phyloP scores from a whole-genome alignment of 2,329 filamentous ascomycete genomes.

The Curvularia sp. region DNA sequence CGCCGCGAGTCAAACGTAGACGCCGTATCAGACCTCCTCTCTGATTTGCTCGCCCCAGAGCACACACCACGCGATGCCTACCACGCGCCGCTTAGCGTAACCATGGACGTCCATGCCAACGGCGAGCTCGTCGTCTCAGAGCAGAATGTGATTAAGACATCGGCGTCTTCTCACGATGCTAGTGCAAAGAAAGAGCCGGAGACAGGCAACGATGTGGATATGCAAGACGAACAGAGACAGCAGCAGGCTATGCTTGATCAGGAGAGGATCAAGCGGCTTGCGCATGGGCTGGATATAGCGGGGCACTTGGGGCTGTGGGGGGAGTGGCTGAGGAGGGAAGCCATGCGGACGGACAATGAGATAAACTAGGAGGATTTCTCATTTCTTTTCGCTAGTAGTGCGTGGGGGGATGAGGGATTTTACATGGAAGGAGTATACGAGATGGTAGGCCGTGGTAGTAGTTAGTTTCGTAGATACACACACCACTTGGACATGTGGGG shows the following conservation, averaged over 20 bases:
- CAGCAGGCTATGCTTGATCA: slow-evolving; percentile 29
- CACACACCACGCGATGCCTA: neutral
- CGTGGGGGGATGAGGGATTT: neutral
- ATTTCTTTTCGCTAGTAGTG: neutral
- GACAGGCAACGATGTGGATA: neutral
- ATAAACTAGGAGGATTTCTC: neutral
- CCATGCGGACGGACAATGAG: slow-evolving; percentile 2
- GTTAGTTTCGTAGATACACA: neutral
- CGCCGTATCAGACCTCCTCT: slow-evolving; percentile 15
- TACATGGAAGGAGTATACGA: neutral
- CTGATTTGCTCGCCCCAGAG: slow-evolving; percentile 29
- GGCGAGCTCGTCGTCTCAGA: slow-evolving; percentile 65
- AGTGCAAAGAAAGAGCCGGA: neutral
- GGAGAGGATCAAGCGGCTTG: slow-evolving; percentile 46
- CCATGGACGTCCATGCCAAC: slow-evolving; percentile 66
- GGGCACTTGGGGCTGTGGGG: slow-evolving; percentile 61
- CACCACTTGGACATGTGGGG: neutral
- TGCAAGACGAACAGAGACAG: neutral
- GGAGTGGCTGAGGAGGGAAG: slow-evolving; percentile 55
- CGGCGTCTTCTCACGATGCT: neutral
- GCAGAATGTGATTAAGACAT: slow-evolving; percentile 60
- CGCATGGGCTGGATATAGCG: slow-evolving; percentile 54
- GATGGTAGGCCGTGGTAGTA: too few relatives aligned
- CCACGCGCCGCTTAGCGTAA: slow-evolving; percentile 56
- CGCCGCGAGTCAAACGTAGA: slow-evolving; percentile 12